Evolutionary conservation across 257 asterid species (phyloP).

Genomic region (Agastache rugosa): DNA sequence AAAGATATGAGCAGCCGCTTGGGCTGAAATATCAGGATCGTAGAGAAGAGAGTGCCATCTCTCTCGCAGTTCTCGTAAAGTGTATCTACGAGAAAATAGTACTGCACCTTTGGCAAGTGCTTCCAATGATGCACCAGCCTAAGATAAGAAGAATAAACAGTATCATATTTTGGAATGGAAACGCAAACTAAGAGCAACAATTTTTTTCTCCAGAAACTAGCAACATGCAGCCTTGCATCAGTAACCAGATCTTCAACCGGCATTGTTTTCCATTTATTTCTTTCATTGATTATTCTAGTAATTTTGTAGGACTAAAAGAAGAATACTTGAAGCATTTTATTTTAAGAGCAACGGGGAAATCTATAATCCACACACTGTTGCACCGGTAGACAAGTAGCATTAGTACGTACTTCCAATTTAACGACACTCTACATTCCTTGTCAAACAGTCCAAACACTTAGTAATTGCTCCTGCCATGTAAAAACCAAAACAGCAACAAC

Average conservation of each 20-base stretch:
- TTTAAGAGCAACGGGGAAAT: background rate
- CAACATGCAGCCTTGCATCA: slow-evolving; percentile 8
- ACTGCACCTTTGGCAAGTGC: slow-evolving; percentile 96
- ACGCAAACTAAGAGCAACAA: slow-evolving; percentile 15
- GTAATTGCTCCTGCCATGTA: background rate
- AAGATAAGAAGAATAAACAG: slow-evolving; percentile 34
- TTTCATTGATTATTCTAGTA: slow-evolving; percentile 16
- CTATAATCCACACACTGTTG: background rate
- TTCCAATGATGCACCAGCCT: slow-evolving; percentile 93
- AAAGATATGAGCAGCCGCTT: slow-evolving; percentile 68
- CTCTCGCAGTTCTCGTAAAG: slow-evolving; percentile 69
- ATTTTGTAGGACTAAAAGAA: background rate
- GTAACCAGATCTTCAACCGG: slow-evolving; percentile 14
- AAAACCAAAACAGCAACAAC: background rate
- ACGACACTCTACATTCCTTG: background rate
- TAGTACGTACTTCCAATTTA: background rate
- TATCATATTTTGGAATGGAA: slow-evolving; percentile 13
- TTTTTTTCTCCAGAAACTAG: slow-evolving; percentile 1
- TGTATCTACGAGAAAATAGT: slow-evolving; percentile 79
- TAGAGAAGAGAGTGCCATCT: slow-evolving; percentile 91
- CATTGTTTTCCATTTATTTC: slow-evolving; percentile 2
- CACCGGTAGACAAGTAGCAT: background rate
- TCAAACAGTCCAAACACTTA: slow-evolving; percentile 2
- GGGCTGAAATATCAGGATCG: slow-evolving; percentile 75
- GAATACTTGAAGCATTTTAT: slow-evolving; percentile 7